Evolutionary conservation across 208 protist genomes (phyloP), one percentile per base, ranked within the genome.

Genomic region (Acanthamoeba triangularis): DNA sequence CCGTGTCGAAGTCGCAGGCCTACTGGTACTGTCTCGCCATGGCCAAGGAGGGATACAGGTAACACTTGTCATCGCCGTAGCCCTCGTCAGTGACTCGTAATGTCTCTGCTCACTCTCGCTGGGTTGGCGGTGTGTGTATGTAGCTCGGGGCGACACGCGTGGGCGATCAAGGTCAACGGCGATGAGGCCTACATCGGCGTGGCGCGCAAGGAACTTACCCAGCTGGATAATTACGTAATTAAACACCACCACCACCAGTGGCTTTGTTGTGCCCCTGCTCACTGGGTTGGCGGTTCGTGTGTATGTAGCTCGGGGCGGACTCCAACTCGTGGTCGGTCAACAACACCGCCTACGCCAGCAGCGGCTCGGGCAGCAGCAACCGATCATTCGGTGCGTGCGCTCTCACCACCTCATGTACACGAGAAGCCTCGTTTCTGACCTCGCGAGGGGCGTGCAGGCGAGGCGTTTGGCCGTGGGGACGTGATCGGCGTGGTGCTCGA

Each of bases 161-260:
- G 76, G 76, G 76, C 76, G 13, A 33, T 85, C 47, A 85, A 85
- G 30, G 76, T 85, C 28, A 20, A 49, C n/a, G 76, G 76, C 14
- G 76, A 85, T 25, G 76, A 85, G 47, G 28, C 76, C 25, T 85
- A 85, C 76, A 56, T 85, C 47, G 76, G 76, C 11, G 44, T 85
- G 8, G 76, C 76, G 10, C 76, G 76, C 20, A 85, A 85, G 30
- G 76, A 85, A 33, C 11, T 85, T 20, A 85, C 44, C 11, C 76
- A 85, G 76, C 18, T 85, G 76, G 76, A 85, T 8, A 85, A 85
- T 59, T 85, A 85, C n/a, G n/a, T n/a, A n/a, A n/a, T n/a, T n/a
- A n/a, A n/a, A n/a, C n/a, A n/a, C n/a, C n/a, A n/a, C n/a, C n/a
- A n/a, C n/a, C n/a, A n/a, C n/a, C n/a, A n/a, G n/a, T n/a, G n/a